Evolutionary conservation across 129 eudicot species (phyloP).

Genomic region (Lonicera japonica): DNA sequence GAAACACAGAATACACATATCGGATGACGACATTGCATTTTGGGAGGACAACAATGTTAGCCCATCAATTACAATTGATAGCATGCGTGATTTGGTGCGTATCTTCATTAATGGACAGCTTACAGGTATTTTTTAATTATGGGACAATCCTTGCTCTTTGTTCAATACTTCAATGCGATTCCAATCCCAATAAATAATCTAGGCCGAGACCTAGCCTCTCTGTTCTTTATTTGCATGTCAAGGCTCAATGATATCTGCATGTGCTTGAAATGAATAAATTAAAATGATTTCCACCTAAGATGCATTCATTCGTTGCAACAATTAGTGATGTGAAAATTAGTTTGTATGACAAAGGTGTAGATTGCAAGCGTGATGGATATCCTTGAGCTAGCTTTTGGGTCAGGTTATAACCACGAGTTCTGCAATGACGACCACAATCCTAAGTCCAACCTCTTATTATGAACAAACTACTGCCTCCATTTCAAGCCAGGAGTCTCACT

Average conservation of each 20-base stretch:
- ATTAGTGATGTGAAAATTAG: too few relatives aligned
- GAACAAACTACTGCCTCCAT: too few relatives aligned
- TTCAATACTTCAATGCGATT: neutral
- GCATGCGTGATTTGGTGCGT: conserved; percentile 89
- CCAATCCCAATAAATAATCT: neutral
- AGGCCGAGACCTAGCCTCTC: neutral
- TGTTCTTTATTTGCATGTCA: neutral
- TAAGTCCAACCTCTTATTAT: too few relatives aligned
- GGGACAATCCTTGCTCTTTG: neutral
- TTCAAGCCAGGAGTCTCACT: too few relatives aligned
- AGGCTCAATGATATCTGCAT: neutral
- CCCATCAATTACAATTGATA: conserved; percentile 67
- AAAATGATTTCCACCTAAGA: neutral
- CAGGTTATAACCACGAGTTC: too few relatives aligned
- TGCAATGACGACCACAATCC: too few relatives aligned
- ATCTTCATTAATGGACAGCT: conserved; percentile 74
- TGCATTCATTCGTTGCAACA: neutral
- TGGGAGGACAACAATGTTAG: conserved; percentile 58
- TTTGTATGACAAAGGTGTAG: too few relatives aligned
- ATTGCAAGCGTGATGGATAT: too few relatives aligned
- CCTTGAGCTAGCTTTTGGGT: too few relatives aligned
- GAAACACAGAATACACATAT: conserved; percentile 58
- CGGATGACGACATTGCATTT: conserved; percentile 61
- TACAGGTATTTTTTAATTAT: conserved; percentile 35
- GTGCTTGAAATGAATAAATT: neutral